Evolutionary conservation across 176 grass and related monocot genomes (phyloP).

Genomic region (Cocos nucifera): DNA sequence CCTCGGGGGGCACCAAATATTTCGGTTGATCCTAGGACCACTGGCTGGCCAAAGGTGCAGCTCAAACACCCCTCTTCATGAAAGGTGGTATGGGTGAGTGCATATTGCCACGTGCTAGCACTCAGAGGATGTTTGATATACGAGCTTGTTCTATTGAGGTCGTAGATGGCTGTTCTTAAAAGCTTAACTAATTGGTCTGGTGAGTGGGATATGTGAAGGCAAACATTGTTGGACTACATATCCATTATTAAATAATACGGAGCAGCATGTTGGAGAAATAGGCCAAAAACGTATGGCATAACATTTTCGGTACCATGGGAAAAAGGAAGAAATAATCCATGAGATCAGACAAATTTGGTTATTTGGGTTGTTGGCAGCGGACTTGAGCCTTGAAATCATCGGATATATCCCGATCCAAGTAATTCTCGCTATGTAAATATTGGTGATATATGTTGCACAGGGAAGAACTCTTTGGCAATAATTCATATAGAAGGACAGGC

Average conservation of each 20-base stretch:
- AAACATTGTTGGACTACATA: too few relatives aligned
- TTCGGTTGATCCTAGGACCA: slow-evolving; percentile 2
- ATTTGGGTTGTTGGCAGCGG: neutral
- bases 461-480: neutral
- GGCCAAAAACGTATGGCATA: too few relatives aligned
- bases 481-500: neutral
- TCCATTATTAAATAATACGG: too few relatives aligned
- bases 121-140: too few relatives aligned
- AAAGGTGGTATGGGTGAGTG: neutral
- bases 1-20: neutral
- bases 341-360: neutral
- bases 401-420: neutral
- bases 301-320: too few relatives aligned
- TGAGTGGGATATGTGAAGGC: too few relatives aligned
- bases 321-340: too few relatives aligned
- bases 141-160: too few relatives aligned
- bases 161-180: too few relatives aligned
- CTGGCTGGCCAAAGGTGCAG: neutral
- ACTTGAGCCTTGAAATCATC: neutral
- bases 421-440: neutral
- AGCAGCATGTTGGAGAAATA: too few relatives aligned
- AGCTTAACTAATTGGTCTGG: too few relatives aligned
- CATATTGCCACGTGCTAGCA: neutral
- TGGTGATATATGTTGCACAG: neutral
- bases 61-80: neutral